Percentiles rank a stretch among this genome's conserved stretches.
Evolutionary conservation across 805 yeast genomes (phyloP).

Genomic region (Lachancea kluyveri): DNA sequence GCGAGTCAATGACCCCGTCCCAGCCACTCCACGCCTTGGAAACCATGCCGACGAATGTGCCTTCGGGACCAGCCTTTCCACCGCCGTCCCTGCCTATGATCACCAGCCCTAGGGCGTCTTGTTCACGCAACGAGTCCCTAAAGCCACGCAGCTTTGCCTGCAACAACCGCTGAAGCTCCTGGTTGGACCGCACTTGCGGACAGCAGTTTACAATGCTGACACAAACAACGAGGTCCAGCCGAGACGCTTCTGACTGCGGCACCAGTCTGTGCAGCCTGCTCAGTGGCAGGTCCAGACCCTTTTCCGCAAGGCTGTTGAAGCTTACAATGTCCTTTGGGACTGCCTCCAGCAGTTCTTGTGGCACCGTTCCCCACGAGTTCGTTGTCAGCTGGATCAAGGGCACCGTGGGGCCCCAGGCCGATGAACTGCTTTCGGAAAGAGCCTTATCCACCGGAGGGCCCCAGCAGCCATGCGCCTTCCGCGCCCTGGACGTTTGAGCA

Average conservation of each 20-base stretch:
- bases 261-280: slow-evolving; percentile 33
- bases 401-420: slow-evolving; percentile 6
- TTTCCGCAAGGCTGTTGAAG: slow-evolving; percentile 32
- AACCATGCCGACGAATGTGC: slow-evolving; percentile 44
- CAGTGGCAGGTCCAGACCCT: slow-evolving; percentile 39
- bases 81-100: slow-evolving; percentile 41
- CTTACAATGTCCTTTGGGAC: slow-evolving; percentile 39
- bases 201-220: slow-evolving; percentile 35
- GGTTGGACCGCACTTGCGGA: slow-evolving; percentile 19
- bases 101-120: slow-evolving; percentile 43
- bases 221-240: slow-evolving; percentile 38
- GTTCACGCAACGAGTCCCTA: slow-evolving; percentile 26
- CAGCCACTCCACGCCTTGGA: slow-evolving; percentile 43
- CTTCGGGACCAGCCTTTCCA: slow-evolving; percentile 30
- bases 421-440: too few species aligned
- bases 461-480: background rate
- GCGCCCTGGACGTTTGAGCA: background rate
- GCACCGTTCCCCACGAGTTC: slow-evolving; percentile 42
- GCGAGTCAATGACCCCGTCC: slow-evolving; percentile 36
- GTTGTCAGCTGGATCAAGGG: slow-evolving; percentile 44
- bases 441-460: background rate
- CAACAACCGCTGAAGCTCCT: slow-evolving; percentile 26
- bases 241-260: slow-evolving; percentile 35
- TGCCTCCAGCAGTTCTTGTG: slow-evolving; percentile 21
- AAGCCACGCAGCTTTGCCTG: slow-evolving; percentile 23